Percentiles rank a stretch among this genome's conserved stretches.
Evolutionary conservation across 345 rosid genomes (phyloP).

Genomic region (Citropsis articulata): DNA sequence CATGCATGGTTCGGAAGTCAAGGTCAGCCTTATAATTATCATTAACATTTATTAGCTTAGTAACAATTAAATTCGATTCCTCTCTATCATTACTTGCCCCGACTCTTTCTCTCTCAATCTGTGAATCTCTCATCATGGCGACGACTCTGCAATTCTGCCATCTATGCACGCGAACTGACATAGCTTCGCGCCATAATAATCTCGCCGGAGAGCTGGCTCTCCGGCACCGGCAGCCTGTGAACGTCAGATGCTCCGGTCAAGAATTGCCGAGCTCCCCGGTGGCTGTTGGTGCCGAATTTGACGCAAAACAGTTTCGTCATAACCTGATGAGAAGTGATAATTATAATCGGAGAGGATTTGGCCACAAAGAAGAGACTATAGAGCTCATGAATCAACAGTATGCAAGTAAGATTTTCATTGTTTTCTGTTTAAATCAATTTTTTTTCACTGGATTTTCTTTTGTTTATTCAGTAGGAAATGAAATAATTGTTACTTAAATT

Average conservation of each 20-base stretch:
- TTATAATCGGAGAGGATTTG: conserved; percentile 84
- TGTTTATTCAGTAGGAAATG: not conserved
- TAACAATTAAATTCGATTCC: too few species aligned
- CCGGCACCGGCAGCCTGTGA: conserved; percentile 35
- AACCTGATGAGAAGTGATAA: conserved; percentile 77
- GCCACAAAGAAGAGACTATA: conserved; percentile 80
- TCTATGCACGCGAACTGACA: conserved; percentile 40
- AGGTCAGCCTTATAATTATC: too few species aligned
- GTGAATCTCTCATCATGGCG: conserved; percentile 60
- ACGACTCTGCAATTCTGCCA: conserved; percentile 63
- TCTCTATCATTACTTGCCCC: too few species aligned
- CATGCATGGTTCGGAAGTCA: too few species aligned
- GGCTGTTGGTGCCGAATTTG: conserved; percentile 62
- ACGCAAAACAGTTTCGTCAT: conserved; percentile 71
- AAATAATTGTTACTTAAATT: not conserved
- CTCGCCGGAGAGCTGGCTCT: conserved; percentile 26
- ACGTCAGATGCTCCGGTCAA: conserved; percentile 54
- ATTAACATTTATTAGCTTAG: too few species aligned
- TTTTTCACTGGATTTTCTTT: not conserved
- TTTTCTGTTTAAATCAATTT: not conserved
- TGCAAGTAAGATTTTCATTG: conserved; percentile 48
- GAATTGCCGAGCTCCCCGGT: conserved; percentile 36
- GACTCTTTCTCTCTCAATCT: not conserved
- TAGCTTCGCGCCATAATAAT: conserved; percentile 18
- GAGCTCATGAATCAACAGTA: conserved; percentile 81